These are phyloP conservation scores for Daldinia loculata DNA, from an alignment of 495 filamentous ascomycete species.

Conservation along the genomic window DNA sequence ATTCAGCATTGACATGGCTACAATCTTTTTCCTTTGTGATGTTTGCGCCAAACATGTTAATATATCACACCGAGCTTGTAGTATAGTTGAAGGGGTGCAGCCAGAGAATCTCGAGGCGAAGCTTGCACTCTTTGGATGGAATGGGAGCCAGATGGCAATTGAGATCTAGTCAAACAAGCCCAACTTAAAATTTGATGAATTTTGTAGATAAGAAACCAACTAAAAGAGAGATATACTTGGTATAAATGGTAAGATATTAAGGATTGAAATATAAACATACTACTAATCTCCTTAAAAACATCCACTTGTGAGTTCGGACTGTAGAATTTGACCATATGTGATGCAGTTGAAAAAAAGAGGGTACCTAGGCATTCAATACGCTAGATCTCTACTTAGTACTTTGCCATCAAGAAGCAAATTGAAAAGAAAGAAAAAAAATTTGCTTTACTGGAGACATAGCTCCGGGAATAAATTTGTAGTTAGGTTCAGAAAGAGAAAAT, in stretches of 20 bases:
- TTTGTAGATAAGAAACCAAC: not conserved
- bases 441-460: not conserved
- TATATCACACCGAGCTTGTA: slow-evolving; percentile 3
- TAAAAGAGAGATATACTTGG: not conserved
- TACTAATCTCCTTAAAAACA: not conserved
- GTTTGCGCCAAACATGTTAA: slow-evolving; percentile 20
- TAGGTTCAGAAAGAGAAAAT: not conserved
- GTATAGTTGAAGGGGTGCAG: slow-evolving; percentile 11
- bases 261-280: not conserved
- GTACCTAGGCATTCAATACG: no score
- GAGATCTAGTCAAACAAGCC: slow-evolving; percentile 41
- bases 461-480: no score
- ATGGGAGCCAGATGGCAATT: slow-evolving; percentile 49
- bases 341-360: not conserved
- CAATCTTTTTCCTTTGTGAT: not conserved
- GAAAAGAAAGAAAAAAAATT: no score
- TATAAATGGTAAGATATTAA: not conserved
- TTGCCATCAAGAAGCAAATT: no score
- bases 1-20: not conserved
- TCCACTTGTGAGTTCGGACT: not conserved
- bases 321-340: not conserved
- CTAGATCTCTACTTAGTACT: no score
- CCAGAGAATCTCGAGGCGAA: slow-evolving; percentile 30
- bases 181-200: slow-evolving; percentile 45
- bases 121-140: slow-evolving; percentile 41